Evolutionary conservation across 306 rosid species (phyloP), one percentile per base, ranked within the genome.

Genomic region (Mucuna pruriens): DNA sequence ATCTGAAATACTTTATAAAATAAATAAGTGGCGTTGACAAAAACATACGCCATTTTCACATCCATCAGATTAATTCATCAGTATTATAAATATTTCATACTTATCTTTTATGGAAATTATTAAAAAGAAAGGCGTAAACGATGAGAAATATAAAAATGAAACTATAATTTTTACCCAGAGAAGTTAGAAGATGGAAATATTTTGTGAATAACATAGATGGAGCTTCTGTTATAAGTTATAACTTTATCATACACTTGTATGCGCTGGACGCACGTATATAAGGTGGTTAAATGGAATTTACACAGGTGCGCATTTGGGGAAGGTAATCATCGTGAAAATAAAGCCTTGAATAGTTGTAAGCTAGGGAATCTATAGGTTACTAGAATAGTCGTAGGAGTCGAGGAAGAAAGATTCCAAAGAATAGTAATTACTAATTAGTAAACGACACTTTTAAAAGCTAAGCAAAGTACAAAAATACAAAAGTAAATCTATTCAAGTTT

Each of bases 321-420:
- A 19, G 45, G 51, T 26, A 74, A 74, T 66, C 45, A 55, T 79
- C 73, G 64, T 60, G 82, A 71, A 75, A 66, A 82, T 68, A 82
- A 82, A 82, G 75, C 33, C 42, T 55, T 10, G n/a, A 40, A 73
- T 75, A 75, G 69, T 70, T 82, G 36, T 33, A 60, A 13, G 62
- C 39, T 74, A 54, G 82, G 74, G 88, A 83, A 88, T 84, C 79
- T 74, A 46, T 85, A 84, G 83, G 83, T 70, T 65, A 33, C 77
- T 81, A 81, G 80, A 87, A 78, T 84, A 49, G 84, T 64, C 84
- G 16, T 69, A 77, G 79, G 49, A 64, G 67, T 39, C 64, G 25
- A 26, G 38, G 55, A 73, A 54, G 60, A 58, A 51, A 51, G n/a
- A n/a, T 42, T 6, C 72, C 9, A 69, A 74, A 51, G 67, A 82